A percentile compares a stretch with the other conserved stretches of the same genome.
Conservation (phyloP, 225 moss, liverwort and hornwort species). For the Pseudoscleropodium purum region DNA sequence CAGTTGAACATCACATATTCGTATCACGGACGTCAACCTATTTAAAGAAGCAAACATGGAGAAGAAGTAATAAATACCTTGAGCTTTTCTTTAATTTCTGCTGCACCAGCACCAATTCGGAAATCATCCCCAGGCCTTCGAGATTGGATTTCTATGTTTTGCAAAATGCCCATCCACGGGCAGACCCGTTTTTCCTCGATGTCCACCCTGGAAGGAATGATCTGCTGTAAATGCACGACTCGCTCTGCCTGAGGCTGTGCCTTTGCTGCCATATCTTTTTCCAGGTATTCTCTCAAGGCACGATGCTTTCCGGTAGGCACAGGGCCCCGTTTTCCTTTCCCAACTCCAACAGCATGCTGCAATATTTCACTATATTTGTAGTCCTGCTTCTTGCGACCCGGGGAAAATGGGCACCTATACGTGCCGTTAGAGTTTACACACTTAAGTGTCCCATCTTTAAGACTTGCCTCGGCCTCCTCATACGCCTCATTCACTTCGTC, state of each 20-base stretch:
- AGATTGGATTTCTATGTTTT: slow-evolving; percentile 42
- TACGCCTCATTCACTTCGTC: slow-evolving; percentile 35
- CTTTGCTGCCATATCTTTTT: slow-evolving; percentile 15
- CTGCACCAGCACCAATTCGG: slow-evolving; percentile 36
- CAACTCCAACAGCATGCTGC: slow-evolving; percentile 65
- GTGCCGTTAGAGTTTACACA: slow-evolving; percentile 58
- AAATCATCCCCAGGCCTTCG: slow-evolving; percentile 1
- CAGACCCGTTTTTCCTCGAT: slow-evolving; percentile 37
- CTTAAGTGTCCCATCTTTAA: slow-evolving; percentile 9
- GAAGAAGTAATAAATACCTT: background rate
- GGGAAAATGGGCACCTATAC: slow-evolving; percentile 71
- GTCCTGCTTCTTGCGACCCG: slow-evolving; percentile 64
- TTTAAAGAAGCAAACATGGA: background rate
- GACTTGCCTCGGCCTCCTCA: slow-evolving; percentile 13
- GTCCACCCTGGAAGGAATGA: slow-evolving; percentile 32
- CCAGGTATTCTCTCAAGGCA: slow-evolving; percentile 48
- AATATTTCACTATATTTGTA: slow-evolving; percentile 63
- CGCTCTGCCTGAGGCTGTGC: slow-evolving; percentile 51
- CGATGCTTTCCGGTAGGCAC: slow-evolving; percentile 48
- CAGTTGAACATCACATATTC: background rate
- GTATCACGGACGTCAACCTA: background rate
- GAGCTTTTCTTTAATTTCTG: slow-evolving; percentile 50
- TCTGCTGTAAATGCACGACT: slow-evolving; percentile 24
- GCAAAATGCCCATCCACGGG: slow-evolving; percentile 72
- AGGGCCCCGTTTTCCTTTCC: slow-evolving; percentile 53